Evolutionary conservation across 2,329 filamentous ascomycete genomes (phyloP).

Genomic region (Hypoxylon sp.): DNA sequence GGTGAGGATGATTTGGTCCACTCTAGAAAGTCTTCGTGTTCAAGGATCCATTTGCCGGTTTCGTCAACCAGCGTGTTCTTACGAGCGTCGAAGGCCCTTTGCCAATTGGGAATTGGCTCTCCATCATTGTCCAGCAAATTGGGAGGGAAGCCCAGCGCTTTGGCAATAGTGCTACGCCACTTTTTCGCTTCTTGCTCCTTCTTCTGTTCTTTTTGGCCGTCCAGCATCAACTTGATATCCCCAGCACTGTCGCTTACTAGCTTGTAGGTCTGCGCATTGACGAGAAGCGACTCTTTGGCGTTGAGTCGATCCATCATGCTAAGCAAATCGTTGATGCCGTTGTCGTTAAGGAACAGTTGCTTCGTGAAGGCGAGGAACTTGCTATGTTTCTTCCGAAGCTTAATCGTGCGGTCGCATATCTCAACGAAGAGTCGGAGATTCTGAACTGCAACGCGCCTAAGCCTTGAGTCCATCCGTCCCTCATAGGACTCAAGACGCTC

Average conservation of each 20-base stretch:
- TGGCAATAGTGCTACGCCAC: constrained; percentile 52
- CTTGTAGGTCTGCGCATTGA: constrained; percentile 55
- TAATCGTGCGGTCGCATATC: constrained; percentile 55
- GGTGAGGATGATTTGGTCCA: constrained; percentile 47
- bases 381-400: constrained; percentile 52
- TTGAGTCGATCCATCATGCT: constrained; percentile 55
- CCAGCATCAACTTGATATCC: constrained; percentile 51
- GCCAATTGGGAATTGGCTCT: constrained; percentile 52
- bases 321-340: constrained; percentile 54
- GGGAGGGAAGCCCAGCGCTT: constrained; percentile 50
- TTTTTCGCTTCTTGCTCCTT: constrained; percentile 54
- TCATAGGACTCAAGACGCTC: constrained; percentile 55
- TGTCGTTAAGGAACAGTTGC: constrained; percentile 56
- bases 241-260: constrained; percentile 54
- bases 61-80: constrained; percentile 51
- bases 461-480: constrained; percentile 53
- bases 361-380: constrained; percentile 53
- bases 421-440: constrained; percentile 57
- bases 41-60: constrained; percentile 52
- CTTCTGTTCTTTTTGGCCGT: constrained; percentile 52
- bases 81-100: constrained; percentile 52
- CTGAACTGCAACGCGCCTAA: constrained; percentile 54
- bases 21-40: constrained; percentile 43
- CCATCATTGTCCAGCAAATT: constrained; percentile 51
- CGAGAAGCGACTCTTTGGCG: constrained; percentile 53